A percentile compares a stretch with the other conserved stretches of the same genome.
phyloP scores from a whole-genome alignment of 2,329 filamentous ascomycete species.

The Chaetomiaceae sp. region DNA sequence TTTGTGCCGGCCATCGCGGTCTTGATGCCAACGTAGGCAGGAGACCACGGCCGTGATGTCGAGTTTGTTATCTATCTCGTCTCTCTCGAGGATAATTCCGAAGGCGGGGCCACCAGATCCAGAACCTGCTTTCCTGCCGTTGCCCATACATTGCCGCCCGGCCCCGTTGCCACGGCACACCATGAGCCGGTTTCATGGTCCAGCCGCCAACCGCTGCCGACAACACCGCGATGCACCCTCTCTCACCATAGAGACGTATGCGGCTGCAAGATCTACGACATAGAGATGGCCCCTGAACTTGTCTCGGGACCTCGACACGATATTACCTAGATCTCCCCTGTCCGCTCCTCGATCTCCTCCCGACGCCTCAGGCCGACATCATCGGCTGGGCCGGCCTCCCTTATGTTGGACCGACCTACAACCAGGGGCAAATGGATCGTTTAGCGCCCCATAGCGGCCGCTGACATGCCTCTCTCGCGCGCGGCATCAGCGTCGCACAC shows the following conservation, averaged over 20 bases:
- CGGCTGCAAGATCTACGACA: neutral
- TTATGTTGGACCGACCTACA: no score
- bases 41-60: no score
- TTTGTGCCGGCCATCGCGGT: no score
- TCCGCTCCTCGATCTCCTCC: neutral
- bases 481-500: slow-evolving; percentile 1
- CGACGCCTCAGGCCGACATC: neutral
- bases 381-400: no score
- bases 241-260: neutral
- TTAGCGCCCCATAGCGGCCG: neutral
- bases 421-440: no score
- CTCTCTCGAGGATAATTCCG: no score
- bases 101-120: no score
- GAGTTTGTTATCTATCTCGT: no score
- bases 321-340: neutral
- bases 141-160: slow-evolving; percentile 1
- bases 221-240: no score
- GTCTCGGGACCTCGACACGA: slow-evolving; percentile 1
- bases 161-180: neutral
- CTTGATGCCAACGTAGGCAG: no score
- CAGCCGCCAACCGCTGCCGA: no score
- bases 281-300: neutral
- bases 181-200: slow-evolving; percentile 3
- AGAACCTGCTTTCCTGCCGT: neutral
- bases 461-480: neutral